A percentile compares a stretch with the other conserved stretches of the same genome.
Conservation (phyloP, 2,329 filamentous ascomycete species). For the Aspergillus sp. region DNA sequence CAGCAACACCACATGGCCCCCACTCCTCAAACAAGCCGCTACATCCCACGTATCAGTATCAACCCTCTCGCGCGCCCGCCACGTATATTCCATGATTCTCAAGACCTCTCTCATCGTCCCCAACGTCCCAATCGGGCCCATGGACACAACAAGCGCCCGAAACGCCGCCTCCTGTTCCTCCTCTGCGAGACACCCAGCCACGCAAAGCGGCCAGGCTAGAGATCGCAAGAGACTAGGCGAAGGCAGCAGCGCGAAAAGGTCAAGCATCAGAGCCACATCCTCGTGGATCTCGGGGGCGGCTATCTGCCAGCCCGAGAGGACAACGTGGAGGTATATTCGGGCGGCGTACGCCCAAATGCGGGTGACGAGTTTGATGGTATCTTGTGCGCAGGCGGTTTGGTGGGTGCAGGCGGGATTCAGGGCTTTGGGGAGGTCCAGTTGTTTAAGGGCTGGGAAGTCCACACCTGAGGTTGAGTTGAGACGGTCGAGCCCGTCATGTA, state of each 20-base stretch:
- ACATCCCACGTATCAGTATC: conserved; percentile 9
- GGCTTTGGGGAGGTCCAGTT: not conserved
- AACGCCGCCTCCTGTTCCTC: conserved; percentile 26
- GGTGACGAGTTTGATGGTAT: not conserved
- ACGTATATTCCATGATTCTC: conserved; percentile 44
- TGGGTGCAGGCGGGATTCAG: not conserved
- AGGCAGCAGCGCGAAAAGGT: conserved; percentile 11
- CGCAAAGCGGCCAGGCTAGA: conserved; percentile 39
- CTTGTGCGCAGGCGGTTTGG: not conserved
- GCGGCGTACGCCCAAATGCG: conserved; percentile 4
- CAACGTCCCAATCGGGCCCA: conserved; percentile 28
- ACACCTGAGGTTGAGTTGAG: not conserved
- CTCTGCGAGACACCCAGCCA: conserved; percentile 34
- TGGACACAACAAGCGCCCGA: conserved; percentile 25
- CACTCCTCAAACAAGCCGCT: not conserved
- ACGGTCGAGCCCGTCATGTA: not conserved
- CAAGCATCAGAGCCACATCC: not conserved
- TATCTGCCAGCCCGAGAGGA: conserved; percentile 6
- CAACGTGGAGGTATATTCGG: conserved; percentile 2
- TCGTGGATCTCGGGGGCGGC: not conserved
- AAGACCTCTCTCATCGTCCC: conserved; percentile 35
- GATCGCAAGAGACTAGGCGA: conserved; percentile 30
- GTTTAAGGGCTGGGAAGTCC: not conserved
- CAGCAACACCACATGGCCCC: not conserved
- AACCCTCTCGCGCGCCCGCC: conserved; percentile 23